Percentiles rank a stretch among this genome's conserved stretches.
Evolutionary conservation across 805 yeast genomes (phyloP).

Genomic region (Henningerozyma blattae): DNA sequence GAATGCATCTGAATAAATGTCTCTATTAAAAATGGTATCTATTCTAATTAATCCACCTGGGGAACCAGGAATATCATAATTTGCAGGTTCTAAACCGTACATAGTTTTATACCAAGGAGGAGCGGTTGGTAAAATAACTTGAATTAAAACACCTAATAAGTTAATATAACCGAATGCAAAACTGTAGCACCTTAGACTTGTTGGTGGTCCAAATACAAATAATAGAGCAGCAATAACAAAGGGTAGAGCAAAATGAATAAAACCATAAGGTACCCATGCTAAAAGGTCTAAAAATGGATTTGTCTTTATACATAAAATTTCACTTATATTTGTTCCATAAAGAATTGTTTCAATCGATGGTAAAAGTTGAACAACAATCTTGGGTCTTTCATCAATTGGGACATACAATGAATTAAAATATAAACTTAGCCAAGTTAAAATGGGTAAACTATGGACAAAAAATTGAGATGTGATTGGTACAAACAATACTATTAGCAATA

Average conservation of each 20-base stretch:
- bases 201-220: slow-evolving; percentile 88
- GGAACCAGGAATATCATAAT: slow-evolving; percentile 82
- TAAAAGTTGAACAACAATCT: slow-evolving; percentile 76
- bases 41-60: slow-evolving; percentile 93
- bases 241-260: slow-evolving; percentile 83
- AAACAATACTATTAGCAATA: slow-evolving; percentile 36
- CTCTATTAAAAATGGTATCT: slow-evolving; percentile 65
- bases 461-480: slow-evolving; percentile 78
- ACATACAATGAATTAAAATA: slow-evolving; percentile 69
- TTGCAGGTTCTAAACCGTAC: slow-evolving; percentile 81
- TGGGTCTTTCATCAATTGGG: slow-evolving; percentile 66
- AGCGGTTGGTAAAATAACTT: slow-evolving; percentile 81
- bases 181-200: slow-evolving; percentile 68
- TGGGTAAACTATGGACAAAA: slow-evolving; percentile 71
- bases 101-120: slow-evolving; percentile 93
- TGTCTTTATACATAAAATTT: slow-evolving; percentile 65
- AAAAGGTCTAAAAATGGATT: slow-evolving; percentile 58
- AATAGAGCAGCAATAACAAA: slow-evolving; percentile 69
- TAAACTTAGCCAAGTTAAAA: slow-evolving; percentile 74
- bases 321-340: slow-evolving; percentile 83
- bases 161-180: slow-evolving; percentile 95
- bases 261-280: slow-evolving; percentile 94
- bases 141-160: slow-evolving; percentile 70
- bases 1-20: slow-evolving; percentile 74
- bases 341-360: slow-evolving; percentile 89